Percentiles rank a stretch among this genome's conserved stretches.
Evolutionary conservation across 2,329 filamentous ascomycete genomes (phyloP).

Genomic region (Penicillium nordicum): DNA sequence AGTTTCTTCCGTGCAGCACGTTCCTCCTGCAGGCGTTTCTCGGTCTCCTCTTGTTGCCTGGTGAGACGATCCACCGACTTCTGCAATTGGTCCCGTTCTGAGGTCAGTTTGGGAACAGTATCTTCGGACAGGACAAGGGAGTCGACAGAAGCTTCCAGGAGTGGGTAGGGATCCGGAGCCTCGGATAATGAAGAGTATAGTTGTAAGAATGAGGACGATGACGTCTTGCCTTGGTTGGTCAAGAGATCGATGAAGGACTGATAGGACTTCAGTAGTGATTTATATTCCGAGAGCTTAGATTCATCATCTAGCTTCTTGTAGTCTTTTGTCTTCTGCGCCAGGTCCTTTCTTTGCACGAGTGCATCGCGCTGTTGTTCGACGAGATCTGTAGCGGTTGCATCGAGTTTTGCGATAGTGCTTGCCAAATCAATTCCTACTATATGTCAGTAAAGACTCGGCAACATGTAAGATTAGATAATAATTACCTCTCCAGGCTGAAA

Average conservation of each 20-base stretch:
- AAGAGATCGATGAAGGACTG: conserved; percentile 96
- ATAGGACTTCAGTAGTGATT: conserved; percentile 88
- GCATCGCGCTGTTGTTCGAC: conserved; percentile 90
- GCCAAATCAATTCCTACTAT: conserved; percentile 77
- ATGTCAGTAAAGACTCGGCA: not conserved
- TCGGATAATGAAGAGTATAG: conserved; percentile 91
- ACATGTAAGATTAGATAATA: conserved; percentile 17
- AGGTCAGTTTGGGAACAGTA: conserved; percentile 80
- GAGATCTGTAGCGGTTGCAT: conserved; percentile 92
- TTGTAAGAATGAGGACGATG: conserved; percentile 88
- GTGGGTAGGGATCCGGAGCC: conserved; percentile 90
- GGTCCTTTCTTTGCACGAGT: conserved; percentile 91
- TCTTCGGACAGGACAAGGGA: conserved; percentile 89
- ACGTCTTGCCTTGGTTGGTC: conserved; percentile 91
- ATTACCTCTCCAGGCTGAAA: conserved; percentile 91
- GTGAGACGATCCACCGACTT: conserved; percentile 72
- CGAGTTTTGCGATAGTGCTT: conserved; percentile 76
- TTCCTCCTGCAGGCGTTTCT: conserved; percentile 76
- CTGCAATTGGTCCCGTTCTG: conserved; percentile 86
- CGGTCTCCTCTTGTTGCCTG: conserved; percentile 75
- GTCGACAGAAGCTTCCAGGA: conserved; percentile 94
- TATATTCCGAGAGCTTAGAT: conserved; percentile 82
- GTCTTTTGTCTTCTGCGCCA: conserved; percentile 98
- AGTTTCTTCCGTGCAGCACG: conserved; percentile 67
- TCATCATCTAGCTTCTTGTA: conserved; percentile 91